Base-by-base conservation (phyloP, 2,329 filamentous ascomycete genomes). In the Scleromitrula shiraiana region DNA sequence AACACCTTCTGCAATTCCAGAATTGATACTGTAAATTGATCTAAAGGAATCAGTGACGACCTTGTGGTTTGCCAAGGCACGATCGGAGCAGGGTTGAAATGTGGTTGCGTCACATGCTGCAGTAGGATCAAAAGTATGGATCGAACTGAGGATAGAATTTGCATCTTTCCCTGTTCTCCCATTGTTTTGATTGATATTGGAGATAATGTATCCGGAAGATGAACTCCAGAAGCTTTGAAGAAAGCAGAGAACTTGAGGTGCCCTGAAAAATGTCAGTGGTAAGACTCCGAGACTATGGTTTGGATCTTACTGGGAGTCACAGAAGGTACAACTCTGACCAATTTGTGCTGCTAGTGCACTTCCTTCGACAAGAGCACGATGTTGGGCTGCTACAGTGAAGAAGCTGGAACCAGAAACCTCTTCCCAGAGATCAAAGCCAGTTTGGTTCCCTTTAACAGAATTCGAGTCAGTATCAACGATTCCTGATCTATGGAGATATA, bases 341-440 rank as follows among this genome's bases (percentile, higher is more conserved):
- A 91, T 71, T 17, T 71, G 68, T n/a, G 66, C 65, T 4, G 87
- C 85, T 14, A 93, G 72, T 2, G 73, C 70, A 46, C 72, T 77
- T 5, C 88, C 87, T 66, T 86, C 80, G 6, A 81, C 69, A 12
- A 83, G 69, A n/a, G 79, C 74, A 56, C 86, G 78, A 62, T 91
- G 80, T 51, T 85, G 79, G 33, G 76, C 75, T 3, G 80, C 77
- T 26, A 81, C 68, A 1, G 87, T 93, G 66, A 91, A 94, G 70
- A 90, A 93, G 0, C 85, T 89, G 19, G 78, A 82, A 33, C 85
- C 84, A 20, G 72, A 70, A 12, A 90, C 78, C 64, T 93, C 88
- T 63, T 93, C 88, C 88, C 88, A 93, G 3, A 94, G 73, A 63
- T 94, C 88, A 59, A 80, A 93, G 0, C 73, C 74, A 5, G 72